Evolutionary conservation across 257 asterid genomes (phyloP), one percentile per base, ranked within the genome.

Genomic region (Mitragyna speciosa): DNA sequence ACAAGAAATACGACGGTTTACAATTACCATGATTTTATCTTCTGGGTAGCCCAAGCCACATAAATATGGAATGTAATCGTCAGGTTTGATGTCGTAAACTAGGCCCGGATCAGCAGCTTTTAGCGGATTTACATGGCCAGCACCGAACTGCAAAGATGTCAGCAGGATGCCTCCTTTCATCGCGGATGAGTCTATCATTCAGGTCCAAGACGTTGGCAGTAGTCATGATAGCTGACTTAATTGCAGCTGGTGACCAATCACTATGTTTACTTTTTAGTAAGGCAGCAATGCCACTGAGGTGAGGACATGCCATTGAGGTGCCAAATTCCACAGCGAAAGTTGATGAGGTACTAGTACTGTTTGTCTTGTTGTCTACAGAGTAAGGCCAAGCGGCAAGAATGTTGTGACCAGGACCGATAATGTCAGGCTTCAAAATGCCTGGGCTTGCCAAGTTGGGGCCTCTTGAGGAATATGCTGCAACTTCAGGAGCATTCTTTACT

Each of bases 261-360:
- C 48, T 45, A 31, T 52, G 66, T 19, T 45, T 31, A 33, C 58
- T 41, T n/a, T 76, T 76, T 0, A 76, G 9, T 17, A 76, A 49
- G 19, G 79, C 71, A 17, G 70, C 79, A 3, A 76, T 45, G 28
- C 71, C 71, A 45, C 39, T 59, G 3, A 76, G 52, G n/a, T 61
- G 70, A n/a, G 70, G 71, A 58, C 71, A 63, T n/a, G 79, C n/a
- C 79, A 39, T 76, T 6, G 56, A 76, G 9, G 71, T 76, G 31
- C 72, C 79, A 52, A 6, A 52, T 14, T 12, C 2, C 14, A 52
- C 4, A 52, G 0, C 0, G 78, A 74, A 0, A 8, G 17, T 64
- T 30, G 30, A 24, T 64, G 14, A 30, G 20, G 66, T 59, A 26
- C 7, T 26, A 14, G 36, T 64, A 3, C 7, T 64, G 14, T 64